These are phyloP conservation scores for Starmerella asiatica DNA, from an alignment of 805 yeast species.

Conservation along the genomic window DNA sequence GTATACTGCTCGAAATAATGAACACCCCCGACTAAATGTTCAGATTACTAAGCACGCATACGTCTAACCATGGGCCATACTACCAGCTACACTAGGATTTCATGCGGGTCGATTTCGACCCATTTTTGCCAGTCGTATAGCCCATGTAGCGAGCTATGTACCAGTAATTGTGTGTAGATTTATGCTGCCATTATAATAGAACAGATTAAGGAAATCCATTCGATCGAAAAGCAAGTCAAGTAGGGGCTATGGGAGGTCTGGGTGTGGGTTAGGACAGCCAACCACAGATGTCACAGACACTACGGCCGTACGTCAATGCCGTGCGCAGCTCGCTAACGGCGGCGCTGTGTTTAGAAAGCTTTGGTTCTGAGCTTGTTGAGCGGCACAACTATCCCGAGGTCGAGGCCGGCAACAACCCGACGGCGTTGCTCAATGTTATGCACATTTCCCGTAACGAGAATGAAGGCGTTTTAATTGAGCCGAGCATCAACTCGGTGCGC, in stretches of 20 bases:
- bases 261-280: neutral
- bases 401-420: constrained; percentile 71
- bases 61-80: no score
- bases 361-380: constrained; percentile 89
- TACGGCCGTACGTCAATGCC: constrained; percentile 86
- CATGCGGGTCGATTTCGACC: no score
- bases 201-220: no score
- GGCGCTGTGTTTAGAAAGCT: constrained; percentile 81
- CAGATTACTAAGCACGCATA: no score
- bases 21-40: no score
- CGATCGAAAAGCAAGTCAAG: no score
- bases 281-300: constrained; percentile 69
- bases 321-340: constrained; percentile 89
- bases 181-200: no score
- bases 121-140: no score
- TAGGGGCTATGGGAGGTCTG: neutral
- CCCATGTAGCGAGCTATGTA: no score
- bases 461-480: constrained; percentile 84
- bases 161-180: neutral
- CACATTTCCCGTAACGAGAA: constrained; percentile 84
- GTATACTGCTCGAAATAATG: no score
- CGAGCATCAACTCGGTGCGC: constrained; percentile 84
- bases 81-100: no score
- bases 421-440: constrained; percentile 77
- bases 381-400: constrained; percentile 96